phyloP scores from a whole-genome alignment of 2,329 filamentous ascomycete genomes.

The Fusarium newnesense region DNA sequence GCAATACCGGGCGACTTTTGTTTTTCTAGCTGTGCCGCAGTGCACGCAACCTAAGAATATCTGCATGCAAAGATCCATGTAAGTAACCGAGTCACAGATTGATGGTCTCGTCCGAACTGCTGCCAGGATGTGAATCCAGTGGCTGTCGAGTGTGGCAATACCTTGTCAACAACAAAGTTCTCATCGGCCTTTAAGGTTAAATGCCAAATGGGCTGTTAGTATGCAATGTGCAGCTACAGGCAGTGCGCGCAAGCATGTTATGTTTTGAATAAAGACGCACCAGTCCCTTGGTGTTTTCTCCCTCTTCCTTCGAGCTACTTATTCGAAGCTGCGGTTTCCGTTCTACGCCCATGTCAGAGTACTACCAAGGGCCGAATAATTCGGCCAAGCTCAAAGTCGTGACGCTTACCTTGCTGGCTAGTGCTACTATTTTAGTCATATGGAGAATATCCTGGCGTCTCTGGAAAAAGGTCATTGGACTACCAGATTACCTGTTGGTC shows the following conservation, averaged over 20 bases:
- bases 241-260: background rate
- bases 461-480: background rate
- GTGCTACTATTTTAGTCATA: background rate
- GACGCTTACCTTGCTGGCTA: background rate
- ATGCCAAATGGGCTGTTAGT: background rate
- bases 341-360: background rate
- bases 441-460: slow-evolving; percentile 2
- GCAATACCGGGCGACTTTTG: too few species aligned
- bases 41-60: background rate
- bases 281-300: background rate
- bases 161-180: background rate
- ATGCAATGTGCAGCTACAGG: too few species aligned
- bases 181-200: background rate
- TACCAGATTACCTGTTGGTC: background rate
- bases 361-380: background rate
- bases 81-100: background rate
- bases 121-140: background rate
- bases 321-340: background rate
- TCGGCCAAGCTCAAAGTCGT: slow-evolving; percentile 5
- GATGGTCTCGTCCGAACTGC: background rate
- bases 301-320: background rate
- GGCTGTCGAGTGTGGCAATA: background rate
- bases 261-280: background rate
- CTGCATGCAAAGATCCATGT: background rate
- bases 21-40: background rate